Conservation (phyloP, 179 eudicot species). For the Patellifolia procumbens region DNA sequence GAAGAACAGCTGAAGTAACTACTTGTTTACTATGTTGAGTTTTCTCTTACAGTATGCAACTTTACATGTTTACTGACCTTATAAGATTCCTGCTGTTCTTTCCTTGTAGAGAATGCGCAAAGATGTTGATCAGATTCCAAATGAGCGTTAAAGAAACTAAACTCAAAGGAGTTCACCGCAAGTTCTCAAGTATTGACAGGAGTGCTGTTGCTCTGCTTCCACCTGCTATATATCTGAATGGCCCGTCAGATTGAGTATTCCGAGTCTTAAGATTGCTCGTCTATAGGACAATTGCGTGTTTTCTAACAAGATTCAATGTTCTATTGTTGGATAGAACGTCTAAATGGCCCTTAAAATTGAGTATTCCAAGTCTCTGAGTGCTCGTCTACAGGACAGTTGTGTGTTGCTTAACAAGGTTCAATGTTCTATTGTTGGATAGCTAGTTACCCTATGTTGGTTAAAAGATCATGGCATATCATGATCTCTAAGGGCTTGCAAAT, state of each 20-base stretch:
- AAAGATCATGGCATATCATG: constrained; percentile 31
- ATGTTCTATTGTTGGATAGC: neutral
- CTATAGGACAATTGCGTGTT: constrained; percentile 3
- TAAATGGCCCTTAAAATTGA: constrained; percentile 16
- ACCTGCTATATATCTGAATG: constrained; percentile 36
- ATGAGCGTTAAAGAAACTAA: constrained; percentile 39
- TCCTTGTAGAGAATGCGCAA: constrained; percentile 63
- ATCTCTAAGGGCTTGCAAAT: constrained; percentile 15
- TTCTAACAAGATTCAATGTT: neutral
- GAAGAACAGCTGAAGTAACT: constrained; percentile 55
- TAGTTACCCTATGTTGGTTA: neutral
- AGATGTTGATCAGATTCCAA: constrained; percentile 50
- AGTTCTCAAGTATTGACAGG: constrained; percentile 53
- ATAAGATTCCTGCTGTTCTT: neutral
- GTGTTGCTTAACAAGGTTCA: no score
- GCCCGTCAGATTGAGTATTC: constrained; percentile 16
- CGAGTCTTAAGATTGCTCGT: neutral
- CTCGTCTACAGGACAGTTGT: neutral
- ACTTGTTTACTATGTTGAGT: no score
- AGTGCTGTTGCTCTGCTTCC: constrained; percentile 68
- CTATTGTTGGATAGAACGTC: neutral
- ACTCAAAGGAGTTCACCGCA: constrained; percentile 60
- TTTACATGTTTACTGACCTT: neutral
- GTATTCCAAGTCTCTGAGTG: neutral
- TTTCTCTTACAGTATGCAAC: neutral